Conservation (phyloP, 1,284 basidiomycete species). For the Cutaneotrichosporon arboriforme region DNA sequence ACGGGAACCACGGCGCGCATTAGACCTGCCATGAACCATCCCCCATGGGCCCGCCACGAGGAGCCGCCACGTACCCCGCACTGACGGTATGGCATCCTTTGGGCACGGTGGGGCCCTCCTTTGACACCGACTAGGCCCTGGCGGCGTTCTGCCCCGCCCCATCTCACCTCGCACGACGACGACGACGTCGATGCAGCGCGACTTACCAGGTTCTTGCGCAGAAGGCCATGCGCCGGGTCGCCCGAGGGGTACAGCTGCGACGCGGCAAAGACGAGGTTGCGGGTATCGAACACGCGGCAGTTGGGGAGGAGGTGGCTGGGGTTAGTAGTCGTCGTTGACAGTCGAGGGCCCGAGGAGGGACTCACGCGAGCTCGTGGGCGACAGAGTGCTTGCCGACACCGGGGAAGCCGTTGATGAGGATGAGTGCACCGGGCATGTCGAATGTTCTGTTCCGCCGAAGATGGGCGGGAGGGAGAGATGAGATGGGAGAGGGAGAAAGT, state of each 20-base stretch:
- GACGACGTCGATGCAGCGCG: background rate
- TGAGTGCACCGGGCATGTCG: conserved; percentile 19
- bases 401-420: conserved; percentile 37
- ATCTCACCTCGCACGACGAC: background rate
- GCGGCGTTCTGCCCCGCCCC: background rate
- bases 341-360: background rate
- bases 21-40: too few relatives aligned
- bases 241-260: conserved; percentile 11
- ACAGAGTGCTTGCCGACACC: conserved; percentile 33
- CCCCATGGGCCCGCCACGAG: too few relatives aligned
- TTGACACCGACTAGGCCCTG: too few relatives aligned
- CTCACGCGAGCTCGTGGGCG: conserved; percentile 30
- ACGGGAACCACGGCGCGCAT: too few relatives aligned
- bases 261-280: conserved; percentile 14
- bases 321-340: background rate
- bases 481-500: too few relatives aligned
- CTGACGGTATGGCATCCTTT: too few relatives aligned
- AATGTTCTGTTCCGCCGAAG: too few relatives aligned
- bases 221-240: conserved; percentile 9
- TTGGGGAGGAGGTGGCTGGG: conserved; percentile 31
- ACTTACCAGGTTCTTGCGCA: conserved; percentile 19
- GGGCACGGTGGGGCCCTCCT: too few relatives aligned
- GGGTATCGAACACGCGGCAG: conserved; percentile 28
- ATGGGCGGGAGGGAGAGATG: too few relatives aligned
- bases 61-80: too few relatives aligned